Evolutionary conservation across 257 asterid genomes (phyloP), one percentile per base, ranked within the genome.

Genomic region (Solanum ossicruentum): DNA sequence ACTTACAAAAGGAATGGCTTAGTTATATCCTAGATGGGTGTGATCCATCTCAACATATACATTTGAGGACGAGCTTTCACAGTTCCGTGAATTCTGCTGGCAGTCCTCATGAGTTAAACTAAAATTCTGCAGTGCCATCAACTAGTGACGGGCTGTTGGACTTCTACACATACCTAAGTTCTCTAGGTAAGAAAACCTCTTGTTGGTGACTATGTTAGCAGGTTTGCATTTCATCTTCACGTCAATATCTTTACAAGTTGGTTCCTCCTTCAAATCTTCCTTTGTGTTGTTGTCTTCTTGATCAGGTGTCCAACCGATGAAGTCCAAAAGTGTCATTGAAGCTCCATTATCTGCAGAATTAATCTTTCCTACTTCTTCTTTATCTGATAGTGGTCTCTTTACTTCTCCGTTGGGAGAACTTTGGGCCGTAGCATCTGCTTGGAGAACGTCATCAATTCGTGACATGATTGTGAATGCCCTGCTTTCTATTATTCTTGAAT

Each of bases 401-500:
- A 86, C 93, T 28, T 84, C 90, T 66, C 84, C 92, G 52, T 85
- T 89, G 8, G 58, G 69, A 1, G 90, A 39, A 55, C 86, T 89
- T 87, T 86, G 85, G 8, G 94, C 94, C 1, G 84, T 84, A 41
- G 91, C 58, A 85, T 96, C 98, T 1, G 94, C 98, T 12, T 89
- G 92, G 86, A 94, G 89, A 4, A 96, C 97, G 21, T 96, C 97
- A 23, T 93, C 97, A 88, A 96, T 90, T 87, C 98, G 88, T 43
- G 99, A 93, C 87, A 94, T 81, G 23, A 96, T 96, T 5, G 94
- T 96, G 86, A 85, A 93, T 54, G 98, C 99, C 79, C 93, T 82
- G 73, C 95, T 96, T 84, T 96, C 99, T 54, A 96, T 88, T 60
- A 93, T 92, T 90, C 99, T 91, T 49, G 99, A 96, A 86, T 96